A percentile compares a stretch with the other conserved stretches of the same genome.
Conservation (phyloP, 2,329 filamentous ascomycete species). For the Calonectria montana region DNA sequence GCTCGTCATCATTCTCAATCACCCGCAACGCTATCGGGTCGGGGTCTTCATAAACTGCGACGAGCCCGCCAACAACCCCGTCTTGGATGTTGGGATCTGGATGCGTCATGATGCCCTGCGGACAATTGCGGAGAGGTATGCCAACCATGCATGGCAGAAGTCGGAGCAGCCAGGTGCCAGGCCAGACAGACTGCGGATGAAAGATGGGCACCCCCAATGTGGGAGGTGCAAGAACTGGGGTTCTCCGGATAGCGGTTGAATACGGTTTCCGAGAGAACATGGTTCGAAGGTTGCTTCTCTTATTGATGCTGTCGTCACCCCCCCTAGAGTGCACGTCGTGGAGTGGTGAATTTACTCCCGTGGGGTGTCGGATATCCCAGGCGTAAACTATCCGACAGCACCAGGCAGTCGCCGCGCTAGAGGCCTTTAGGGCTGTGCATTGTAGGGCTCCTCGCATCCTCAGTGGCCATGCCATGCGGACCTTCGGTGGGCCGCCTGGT, state of each 20-base stretch:
- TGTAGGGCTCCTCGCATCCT: neutral
- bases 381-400: conserved; percentile 16
- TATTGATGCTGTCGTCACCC: neutral
- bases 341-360: neutral
- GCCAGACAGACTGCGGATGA: neutral
- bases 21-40: conserved; percentile 28
- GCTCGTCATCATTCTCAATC: conserved; percentile 13
- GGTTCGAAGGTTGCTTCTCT: neutral
- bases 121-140: conserved; percentile 5
- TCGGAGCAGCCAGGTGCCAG: neutral
- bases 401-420: conserved; percentile 5
- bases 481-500: conserved; percentile 6
- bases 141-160: neutral
- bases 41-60: conserved; percentile 38
- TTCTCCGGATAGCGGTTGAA: neutral
- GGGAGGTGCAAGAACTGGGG: neutral
- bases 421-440: neutral
- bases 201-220: neutral
- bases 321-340: too few species aligned
- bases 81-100: neutral
- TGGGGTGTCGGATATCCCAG: conserved; percentile 15
- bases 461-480: conserved; percentile 6
- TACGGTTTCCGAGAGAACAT: neutral
- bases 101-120: neutral
- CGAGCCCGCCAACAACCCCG: conserved; percentile 20